Conservation (phyloP, 2,329 filamentous ascomycete genomes). For the Alternaria sp. region DNA sequence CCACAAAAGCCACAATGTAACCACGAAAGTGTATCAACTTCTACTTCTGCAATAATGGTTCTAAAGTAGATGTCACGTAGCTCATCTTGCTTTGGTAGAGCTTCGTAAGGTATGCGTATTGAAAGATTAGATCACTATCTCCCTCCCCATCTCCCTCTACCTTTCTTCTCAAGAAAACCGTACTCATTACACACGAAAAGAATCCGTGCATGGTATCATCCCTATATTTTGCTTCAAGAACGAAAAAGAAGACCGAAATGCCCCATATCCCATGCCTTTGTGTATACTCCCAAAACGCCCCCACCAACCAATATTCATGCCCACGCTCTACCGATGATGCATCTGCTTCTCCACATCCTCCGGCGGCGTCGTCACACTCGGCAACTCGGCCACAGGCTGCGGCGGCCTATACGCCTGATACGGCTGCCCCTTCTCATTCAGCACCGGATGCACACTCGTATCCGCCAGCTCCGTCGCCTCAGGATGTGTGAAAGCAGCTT, state of each 20-base stretch:
- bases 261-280: background rate
- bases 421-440: constrained; percentile 19
- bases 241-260: background rate
- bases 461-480: constrained; percentile 24
- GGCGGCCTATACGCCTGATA: constrained; percentile 40
- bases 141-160: no score
- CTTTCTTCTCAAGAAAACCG: background rate
- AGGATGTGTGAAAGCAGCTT: constrained; percentile 15
- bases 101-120: no score
- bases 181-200: background rate
- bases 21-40: no score
- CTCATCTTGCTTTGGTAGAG: no score
- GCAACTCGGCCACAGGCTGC: constrained; percentile 22
- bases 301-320: no score
- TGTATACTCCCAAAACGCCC: background rate
- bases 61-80: no score
- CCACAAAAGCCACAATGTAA: no score
- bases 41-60: no score
- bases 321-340: background rate
- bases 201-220: background rate
- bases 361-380: constrained; percentile 27
- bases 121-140: background rate
- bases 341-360: constrained; percentile 31
- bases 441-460: constrained; percentile 22
- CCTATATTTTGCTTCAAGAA: background rate